Percentiles rank a stretch among this genome's conserved stretches.
These are phyloP conservation scores for Iris pallida DNA, from an alignment of 116 monocot species.

Conservation along the genomic window DNA sequence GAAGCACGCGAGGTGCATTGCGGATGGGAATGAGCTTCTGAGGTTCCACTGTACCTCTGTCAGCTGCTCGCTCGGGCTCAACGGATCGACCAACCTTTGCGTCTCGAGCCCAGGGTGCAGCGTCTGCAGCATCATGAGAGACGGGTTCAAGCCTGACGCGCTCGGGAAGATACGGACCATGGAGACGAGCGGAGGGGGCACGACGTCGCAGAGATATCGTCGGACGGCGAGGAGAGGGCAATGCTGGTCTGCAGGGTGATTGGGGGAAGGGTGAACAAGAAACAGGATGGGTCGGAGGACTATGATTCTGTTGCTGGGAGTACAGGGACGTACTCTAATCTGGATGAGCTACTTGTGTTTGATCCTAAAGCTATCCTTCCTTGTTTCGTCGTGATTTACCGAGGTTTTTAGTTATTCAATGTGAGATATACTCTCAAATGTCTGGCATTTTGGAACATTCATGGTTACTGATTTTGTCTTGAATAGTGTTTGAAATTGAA, in stretches of 20 bases:
- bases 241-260: constrained; percentile 86
- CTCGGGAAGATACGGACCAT: constrained; percentile 45
- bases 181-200: constrained; percentile 56
- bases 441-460: neutral
- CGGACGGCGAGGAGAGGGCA: constrained; percentile 39
- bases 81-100: constrained; percentile 48
- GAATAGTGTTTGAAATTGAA: too few species aligned
- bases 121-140: constrained; percentile 54
- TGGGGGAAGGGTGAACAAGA: constrained; percentile 61
- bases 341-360: constrained; percentile 71
- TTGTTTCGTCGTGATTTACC: constrained; percentile 80
- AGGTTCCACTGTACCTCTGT: constrained; percentile 59
- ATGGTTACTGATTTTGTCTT: neutral
- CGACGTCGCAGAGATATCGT: constrained; percentile 13
- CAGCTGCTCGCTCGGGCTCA: constrained; percentile 49
- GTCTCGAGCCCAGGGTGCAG: constrained; percentile 27
- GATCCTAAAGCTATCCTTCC: constrained; percentile 70
- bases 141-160: constrained; percentile 50
- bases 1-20: constrained; percentile 68
- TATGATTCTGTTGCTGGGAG: constrained; percentile 40
- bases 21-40: constrained; percentile 80
- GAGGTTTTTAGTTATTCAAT: constrained; percentile 14
- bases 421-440: too few species aligned
- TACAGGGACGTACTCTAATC: constrained; percentile 30
- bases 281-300: constrained; percentile 26